These are phyloP conservation scores for Tetramitus jugosus DNA, from an alignment of 208 protist species.

Conservation along the genomic window DNA sequence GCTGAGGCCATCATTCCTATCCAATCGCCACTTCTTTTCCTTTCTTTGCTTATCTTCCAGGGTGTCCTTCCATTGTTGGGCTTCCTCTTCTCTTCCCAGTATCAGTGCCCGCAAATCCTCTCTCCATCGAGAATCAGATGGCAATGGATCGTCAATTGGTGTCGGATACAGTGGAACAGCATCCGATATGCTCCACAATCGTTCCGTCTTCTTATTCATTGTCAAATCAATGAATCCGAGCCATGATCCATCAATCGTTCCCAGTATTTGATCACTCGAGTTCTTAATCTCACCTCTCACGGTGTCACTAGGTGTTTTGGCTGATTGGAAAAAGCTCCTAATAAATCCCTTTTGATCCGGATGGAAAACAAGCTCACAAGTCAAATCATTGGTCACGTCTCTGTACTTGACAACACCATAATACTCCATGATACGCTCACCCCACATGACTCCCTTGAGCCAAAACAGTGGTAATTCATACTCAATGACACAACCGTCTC, in stretches of 20 bases:
- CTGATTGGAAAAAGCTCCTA: neutral
- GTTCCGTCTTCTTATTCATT: too few species aligned
- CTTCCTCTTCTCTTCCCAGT: neutral
- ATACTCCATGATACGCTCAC: conserved; percentile 12
- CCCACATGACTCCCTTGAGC: neutral
- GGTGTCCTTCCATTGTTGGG: conserved; percentile 4
- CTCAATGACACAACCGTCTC: neutral
- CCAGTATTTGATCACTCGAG: neutral
- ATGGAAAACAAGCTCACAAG: neutral
- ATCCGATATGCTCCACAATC: neutral
- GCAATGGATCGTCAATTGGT: neutral
- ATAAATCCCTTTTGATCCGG: conserved; percentile 19
- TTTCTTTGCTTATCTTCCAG: conserved; percentile 21
- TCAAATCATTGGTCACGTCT: neutral
- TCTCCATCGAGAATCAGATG: conserved; percentile 12
- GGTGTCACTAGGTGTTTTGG: neutral
- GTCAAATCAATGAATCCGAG: neutral
- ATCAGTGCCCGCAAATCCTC: neutral
- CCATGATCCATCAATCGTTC: conserved; percentile 12
- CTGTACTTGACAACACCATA: neutral
- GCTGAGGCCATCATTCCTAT: too few species aligned
- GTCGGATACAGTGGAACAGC: neutral
- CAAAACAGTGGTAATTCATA: neutral
- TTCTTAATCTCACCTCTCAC: conserved; percentile 17
- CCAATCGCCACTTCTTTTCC: conserved; percentile 5